Conservation (phyloP, 2,329 filamentous ascomycete species). For the Trichoderma hamatum region DNA sequence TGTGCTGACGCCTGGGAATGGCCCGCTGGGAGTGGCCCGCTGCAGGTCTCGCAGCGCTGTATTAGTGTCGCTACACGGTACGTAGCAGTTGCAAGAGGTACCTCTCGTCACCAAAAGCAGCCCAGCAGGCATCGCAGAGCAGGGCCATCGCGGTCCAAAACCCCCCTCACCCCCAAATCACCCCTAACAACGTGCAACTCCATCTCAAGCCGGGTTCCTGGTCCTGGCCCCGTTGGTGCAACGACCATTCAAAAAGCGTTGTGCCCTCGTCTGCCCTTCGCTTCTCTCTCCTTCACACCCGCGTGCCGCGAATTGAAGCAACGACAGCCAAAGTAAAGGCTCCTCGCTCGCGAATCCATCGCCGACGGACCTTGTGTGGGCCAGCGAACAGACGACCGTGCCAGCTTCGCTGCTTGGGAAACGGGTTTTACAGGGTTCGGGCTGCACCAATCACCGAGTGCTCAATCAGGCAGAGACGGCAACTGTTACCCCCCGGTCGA, state of each 20-base stretch:
- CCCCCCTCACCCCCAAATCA: conserved; percentile 30
- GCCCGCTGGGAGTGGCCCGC: conserved; percentile 21
- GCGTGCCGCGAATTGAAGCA: conserved; percentile 34
- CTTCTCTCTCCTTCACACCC: conserved; percentile 36
- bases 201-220: conserved; percentile 34
- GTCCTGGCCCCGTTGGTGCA: conserved; percentile 26
- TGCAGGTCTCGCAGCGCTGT: conserved; percentile 5
- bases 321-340: conserved; percentile 27
- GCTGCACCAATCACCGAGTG: conserved; percentile 16
- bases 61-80: neutral
- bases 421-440: conserved; percentile 13
- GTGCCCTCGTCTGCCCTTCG: conserved; percentile 41
- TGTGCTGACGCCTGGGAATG: conserved; percentile 25
- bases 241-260: conserved; percentile 46
- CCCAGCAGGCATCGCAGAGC: neutral
- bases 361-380: conserved; percentile 26
- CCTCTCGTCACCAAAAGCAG: neutral
- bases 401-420: conserved; percentile 3
- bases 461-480: conserved; percentile 28
- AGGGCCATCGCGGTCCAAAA: conserved; percentile 20
- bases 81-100: neutral
- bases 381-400: conserved; percentile 19
- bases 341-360: conserved; percentile 29
- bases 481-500: conserved; percentile 12
- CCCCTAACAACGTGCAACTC: conserved; percentile 40